Evolutionary conservation across 768 basidiomycete genomes (phyloP).

Genomic region (Pulveroboletus frians): DNA sequence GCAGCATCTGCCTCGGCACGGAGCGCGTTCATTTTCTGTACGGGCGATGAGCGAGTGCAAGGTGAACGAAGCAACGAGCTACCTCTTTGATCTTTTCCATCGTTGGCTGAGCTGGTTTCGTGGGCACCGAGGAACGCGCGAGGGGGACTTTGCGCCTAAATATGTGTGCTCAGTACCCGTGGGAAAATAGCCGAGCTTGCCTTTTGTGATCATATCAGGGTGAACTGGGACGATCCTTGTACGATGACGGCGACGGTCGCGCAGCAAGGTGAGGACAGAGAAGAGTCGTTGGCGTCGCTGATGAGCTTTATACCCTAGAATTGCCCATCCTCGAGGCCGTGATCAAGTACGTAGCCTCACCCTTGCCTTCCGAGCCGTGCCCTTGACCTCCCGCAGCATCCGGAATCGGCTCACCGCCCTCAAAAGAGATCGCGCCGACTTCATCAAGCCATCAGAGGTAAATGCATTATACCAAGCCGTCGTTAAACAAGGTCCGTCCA

Average conservation of each 20-base stretch:
- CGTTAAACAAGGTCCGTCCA: slow-evolving; percentile 79
- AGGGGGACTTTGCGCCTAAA: slow-evolving; percentile 23
- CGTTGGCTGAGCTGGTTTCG: slow-evolving; percentile 7
- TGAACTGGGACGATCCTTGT: not conserved
- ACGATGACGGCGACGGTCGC: slow-evolving; percentile 67
- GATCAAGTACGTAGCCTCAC: slow-evolving; percentile 60
- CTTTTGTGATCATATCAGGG: slow-evolving; percentile 32
- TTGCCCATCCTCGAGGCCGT: slow-evolving; percentile 91
- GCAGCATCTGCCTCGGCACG: slow-evolving; percentile 83
- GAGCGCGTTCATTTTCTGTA: slow-evolving; percentile 69
- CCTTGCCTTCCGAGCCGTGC: slow-evolving; percentile 11
- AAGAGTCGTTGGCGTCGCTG: too few relatives aligned
- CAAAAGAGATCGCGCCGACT: slow-evolving; percentile 89
- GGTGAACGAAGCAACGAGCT: accelerated
- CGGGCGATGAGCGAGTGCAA: not conserved
- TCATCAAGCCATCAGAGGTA: slow-evolving; percentile 91
- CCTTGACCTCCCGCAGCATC: slow-evolving; percentile 51
- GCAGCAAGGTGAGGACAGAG: slow-evolving; percentile 59
- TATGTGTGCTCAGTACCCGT: slow-evolving; percentile 25
- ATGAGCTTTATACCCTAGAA: slow-evolving; percentile 47
- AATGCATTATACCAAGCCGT: slow-evolving; percentile 88
- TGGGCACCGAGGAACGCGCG: too few relatives aligned
- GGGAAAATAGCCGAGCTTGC: slow-evolving; percentile 29
- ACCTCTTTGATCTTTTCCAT: slow-evolving; percentile 52
- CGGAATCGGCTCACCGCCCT: slow-evolving; percentile 91